A percentile compares a stretch with the other conserved stretches of the same genome.
Conservation (phyloP, 805 yeast genomes). For the Candida xiaguanensis region DNA sequence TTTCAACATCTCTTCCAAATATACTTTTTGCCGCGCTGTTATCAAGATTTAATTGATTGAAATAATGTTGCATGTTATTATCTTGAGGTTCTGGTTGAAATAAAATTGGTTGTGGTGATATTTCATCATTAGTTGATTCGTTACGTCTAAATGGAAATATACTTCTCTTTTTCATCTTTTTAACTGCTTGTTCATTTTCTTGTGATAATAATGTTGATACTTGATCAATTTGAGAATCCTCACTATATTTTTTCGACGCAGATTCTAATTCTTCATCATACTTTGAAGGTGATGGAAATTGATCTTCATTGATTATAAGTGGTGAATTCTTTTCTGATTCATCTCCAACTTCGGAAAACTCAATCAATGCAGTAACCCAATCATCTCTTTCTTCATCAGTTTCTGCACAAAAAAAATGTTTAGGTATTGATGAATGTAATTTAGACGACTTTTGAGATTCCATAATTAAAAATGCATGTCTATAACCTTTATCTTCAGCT, state of each 20-base stretch:
- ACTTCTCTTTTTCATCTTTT: slow-evolving; percentile 51
- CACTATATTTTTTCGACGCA: slow-evolving; percentile 3
- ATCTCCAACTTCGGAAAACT: slow-evolving; percentile 21
- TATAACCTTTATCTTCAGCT: slow-evolving; percentile 45
- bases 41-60: slow-evolving; percentile 34
- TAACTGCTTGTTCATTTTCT: slow-evolving; percentile 14
- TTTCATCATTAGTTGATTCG: slow-evolving; percentile 6
- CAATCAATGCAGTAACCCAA: slow-evolving; percentile 55
- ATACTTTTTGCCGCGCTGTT: slow-evolving; percentile 37
- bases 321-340: slow-evolving; percentile 9
- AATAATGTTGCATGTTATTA: slow-evolving; percentile 21
- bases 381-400: slow-evolving; percentile 69
- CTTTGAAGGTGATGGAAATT: slow-evolving; percentile 5
- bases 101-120: slow-evolving; percentile 2
- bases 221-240: slow-evolving; percentile 5
- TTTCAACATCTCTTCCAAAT: slow-evolving; percentile 63
- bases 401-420: slow-evolving; percentile 74
- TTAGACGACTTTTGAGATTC: slow-evolving; percentile 39
- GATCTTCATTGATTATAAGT: slow-evolving; percentile 1
- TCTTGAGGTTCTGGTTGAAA: background rate
- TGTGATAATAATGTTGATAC: slow-evolving; percentile 4
- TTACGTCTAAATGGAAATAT: slow-evolving; percentile 48
- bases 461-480: slow-evolving; percentile 59
- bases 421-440: slow-evolving; percentile 36
- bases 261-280: slow-evolving; percentile 8